Evolutionary conservation across 1,139 yeast genomes (phyloP).

Genomic region (Candida labiduridarum): DNA sequence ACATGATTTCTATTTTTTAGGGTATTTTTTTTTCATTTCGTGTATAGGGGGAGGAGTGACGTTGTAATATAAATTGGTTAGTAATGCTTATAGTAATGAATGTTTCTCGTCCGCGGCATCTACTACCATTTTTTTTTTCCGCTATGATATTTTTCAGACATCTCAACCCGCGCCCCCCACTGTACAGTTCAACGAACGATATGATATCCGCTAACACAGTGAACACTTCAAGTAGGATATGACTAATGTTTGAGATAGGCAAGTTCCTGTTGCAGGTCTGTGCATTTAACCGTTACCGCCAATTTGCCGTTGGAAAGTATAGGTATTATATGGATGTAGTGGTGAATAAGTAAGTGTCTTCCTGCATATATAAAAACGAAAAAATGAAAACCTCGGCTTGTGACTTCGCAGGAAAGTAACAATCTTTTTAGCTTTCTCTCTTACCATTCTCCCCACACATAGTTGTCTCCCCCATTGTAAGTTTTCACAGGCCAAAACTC

Average conservation of each 20-base stretch:
- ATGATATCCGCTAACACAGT: neutral
- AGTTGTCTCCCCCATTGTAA: constrained; percentile 6
- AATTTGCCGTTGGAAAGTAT: neutral
- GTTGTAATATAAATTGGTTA: neutral
- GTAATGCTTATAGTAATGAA: neutral
- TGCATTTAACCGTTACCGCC: too few species aligned
- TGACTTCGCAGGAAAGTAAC: neutral
- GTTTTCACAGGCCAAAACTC: constrained; percentile 5
- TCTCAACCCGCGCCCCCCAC: neutral
- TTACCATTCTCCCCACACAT: constrained; percentile 4
- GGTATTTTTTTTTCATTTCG: neutral
- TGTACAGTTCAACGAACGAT: neutral
- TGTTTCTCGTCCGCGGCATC: neutral
- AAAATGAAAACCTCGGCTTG: constrained; percentile 1
- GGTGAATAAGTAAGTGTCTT: neutral
- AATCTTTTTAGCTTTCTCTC: neutral
- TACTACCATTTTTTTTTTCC: neutral
- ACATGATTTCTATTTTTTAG: constrained; percentile 5
- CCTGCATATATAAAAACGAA: neutral
- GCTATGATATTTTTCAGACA: neutral
- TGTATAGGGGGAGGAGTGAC: neutral
- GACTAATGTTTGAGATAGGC: too few species aligned
- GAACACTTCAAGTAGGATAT: neutral
- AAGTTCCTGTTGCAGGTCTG: too few species aligned
- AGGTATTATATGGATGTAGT: neutral